Base-by-base conservation (phyloP, 176 grass and related monocot species). In the Aegilops umbellulata region DNA sequence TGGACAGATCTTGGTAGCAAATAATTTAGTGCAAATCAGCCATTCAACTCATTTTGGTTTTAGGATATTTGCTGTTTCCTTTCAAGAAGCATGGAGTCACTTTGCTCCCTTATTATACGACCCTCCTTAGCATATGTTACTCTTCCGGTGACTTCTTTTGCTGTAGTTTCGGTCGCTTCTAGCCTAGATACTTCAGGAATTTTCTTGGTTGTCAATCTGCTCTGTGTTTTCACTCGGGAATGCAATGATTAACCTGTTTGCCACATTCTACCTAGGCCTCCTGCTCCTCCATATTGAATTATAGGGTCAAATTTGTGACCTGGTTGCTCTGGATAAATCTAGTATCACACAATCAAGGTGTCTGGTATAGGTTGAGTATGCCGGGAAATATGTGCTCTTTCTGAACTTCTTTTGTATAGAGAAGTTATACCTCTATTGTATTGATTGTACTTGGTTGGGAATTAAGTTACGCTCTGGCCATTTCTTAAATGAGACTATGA, bases 361-460 rank as follows among this genome's bases (percentile, higher is more conserved):
- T 58, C 31, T 60, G 31, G 71, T 81, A 44, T 22, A 68, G 26
- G 3, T 85, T 57, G 35, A 60, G 42, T 65, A 36, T 63, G 51
- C 80, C 49, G 72, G 76, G 32, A 60, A 65, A 41, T 60, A 47
- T 75, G 22, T 14, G 63, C 10, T 81, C 57, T 69, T 17, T 60
- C 25, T 69, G 10, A 20, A 22, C 9, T 32, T 3, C 35, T 74
- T 82, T 76, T 44, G n/a, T 23, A 87, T 73, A 23, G 26, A 60
- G 55, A 81, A 16, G 20, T 26, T 34, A 47, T 69, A 41, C 55
- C 29, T 47, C 17, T 69, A n/a, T 19, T 44, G 14, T 46, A 47
- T 83, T 70, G 55, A 62, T 83, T 62, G 74, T 79, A 84, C 41
- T 72, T 72, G 12, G 16, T 84, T 38, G 39, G 67, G 31, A 74